phyloP scores from a whole-genome alignment of 495 filamentous ascomycete genomes.

The Aspergillus cavernicola region DNA sequence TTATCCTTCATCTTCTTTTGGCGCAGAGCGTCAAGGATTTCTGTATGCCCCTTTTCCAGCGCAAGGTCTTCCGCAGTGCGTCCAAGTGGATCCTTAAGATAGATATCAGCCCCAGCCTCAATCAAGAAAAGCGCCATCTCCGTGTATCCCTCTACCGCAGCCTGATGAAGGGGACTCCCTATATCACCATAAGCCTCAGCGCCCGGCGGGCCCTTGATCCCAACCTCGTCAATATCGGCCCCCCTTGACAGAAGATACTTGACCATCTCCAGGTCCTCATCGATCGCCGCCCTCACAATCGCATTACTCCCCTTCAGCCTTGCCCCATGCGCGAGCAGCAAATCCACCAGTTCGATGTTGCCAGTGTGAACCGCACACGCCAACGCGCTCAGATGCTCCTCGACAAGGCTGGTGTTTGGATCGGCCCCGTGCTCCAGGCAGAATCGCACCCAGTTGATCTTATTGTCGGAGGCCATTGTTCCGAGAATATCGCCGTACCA shows the following conservation, averaged over 20 bases:
- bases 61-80: constrained; percentile 1
- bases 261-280: not conserved
- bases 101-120: constrained; percentile 1
- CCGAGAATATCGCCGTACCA: too few relatives aligned
- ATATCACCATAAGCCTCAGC: not conserved
- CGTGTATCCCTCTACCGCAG: not conserved
- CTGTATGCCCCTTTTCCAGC: not conserved
- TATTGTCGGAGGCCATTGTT: too few relatives aligned
- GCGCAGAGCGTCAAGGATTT: not conserved
- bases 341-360: constrained; percentile 8
- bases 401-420: too few relatives aligned
- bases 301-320: constrained; percentile 2
- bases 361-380: too few relatives aligned
- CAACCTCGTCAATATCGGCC: constrained; percentile 11
- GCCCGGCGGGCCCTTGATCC: not conserved
- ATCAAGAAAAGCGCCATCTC: constrained; percentile 9
- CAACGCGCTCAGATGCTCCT: too few relatives aligned
- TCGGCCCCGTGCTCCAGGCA: too few relatives aligned
- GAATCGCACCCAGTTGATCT: too few relatives aligned
- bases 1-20: not conserved
- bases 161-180: constrained; percentile 9
- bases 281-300: not conserved
- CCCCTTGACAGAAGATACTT: constrained; percentile 12
- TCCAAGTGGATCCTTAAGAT: constrained; percentile 4
- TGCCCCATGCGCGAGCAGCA: constrained; percentile 1